Percentiles rank a stretch among this genome's conserved stretches.
phyloP scores from a whole-genome alignment of 768 basidiomycete species.

The Leccinum aurantiacum region DNA sequence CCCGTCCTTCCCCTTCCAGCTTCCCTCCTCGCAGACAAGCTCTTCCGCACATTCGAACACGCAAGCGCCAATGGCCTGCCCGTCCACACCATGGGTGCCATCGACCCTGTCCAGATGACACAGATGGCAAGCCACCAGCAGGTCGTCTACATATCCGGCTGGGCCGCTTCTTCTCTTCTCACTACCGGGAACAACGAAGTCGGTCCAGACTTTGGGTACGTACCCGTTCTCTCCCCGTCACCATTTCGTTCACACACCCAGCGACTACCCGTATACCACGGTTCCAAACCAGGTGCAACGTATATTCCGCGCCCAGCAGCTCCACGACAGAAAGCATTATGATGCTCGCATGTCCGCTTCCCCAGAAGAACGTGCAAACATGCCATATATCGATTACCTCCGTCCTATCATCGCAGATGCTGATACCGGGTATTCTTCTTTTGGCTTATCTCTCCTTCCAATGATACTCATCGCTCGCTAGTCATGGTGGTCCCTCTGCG shows the following conservation, averaged over 20 bases:
- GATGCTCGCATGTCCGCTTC: constrained; percentile 75
- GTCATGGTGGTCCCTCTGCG: constrained; percentile 89
- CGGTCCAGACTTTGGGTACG: constrained; percentile 84
- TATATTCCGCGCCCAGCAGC: constrained; percentile 86
- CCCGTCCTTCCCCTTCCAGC: constrained; percentile 76
- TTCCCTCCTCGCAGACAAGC: constrained; percentile 80
- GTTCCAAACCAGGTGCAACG: constrained; percentile 95
- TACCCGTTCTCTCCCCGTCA: background rate
- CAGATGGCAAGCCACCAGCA: constrained; percentile 90
- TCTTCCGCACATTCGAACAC: constrained; percentile 65
- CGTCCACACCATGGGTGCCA: constrained; percentile 89
- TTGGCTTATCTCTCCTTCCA: background rate
- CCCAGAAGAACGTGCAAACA: constrained; percentile 60
- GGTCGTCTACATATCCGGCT: constrained; percentile 89
- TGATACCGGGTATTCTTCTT: constrained; percentile 75
- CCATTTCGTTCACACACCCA: constrained; percentile 29
- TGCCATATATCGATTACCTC: constrained; percentile 84
- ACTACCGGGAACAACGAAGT: constrained; percentile 92
- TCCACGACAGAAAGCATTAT: constrained; percentile 92
- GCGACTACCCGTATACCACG: constrained; percentile 94
- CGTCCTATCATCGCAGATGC: constrained; percentile 93
- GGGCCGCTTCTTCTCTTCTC: constrained; percentile 83
- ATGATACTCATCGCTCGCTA: constrained; percentile 32
- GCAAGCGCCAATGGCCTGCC: constrained; percentile 65
- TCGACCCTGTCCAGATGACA: constrained; percentile 93